phyloP scores from a whole-genome alignment of 2,329 filamentous ascomycete genomes.

The Nectriaceae sp. region DNA sequence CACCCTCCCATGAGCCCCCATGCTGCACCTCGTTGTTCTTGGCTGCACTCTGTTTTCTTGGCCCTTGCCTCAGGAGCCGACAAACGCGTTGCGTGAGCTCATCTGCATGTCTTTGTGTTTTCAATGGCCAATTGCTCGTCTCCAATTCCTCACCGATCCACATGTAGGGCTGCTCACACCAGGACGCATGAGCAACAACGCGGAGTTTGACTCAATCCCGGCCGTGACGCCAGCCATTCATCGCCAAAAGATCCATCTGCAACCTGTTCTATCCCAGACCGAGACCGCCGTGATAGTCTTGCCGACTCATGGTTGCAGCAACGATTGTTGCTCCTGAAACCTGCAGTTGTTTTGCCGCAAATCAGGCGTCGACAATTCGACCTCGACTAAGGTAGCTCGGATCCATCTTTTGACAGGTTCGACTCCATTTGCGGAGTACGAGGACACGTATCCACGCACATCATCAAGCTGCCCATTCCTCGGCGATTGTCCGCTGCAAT shows the following conservation, averaged over 20 bases:
- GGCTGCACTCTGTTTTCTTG: too few species aligned
- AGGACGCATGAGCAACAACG: slow-evolving; percentile 15
- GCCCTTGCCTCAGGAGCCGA: neutral
- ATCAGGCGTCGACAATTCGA: slow-evolving; percentile 6
- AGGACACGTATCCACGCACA: slow-evolving; percentile 24
- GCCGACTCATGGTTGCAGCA: slow-evolving; percentile 16
- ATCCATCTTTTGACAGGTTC: too few species aligned
- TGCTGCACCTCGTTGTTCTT: neutral
- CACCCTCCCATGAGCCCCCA: slow-evolving; percentile 4
- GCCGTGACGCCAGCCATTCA: neutral
- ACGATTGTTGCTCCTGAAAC: slow-evolving; percentile 14
- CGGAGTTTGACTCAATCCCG: slow-evolving; percentile 25
- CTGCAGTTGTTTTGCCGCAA: neutral
- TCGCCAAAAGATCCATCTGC: neutral
- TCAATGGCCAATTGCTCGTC: slow-evolving; percentile 18
- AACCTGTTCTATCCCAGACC: neutral
- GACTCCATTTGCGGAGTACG: too few species aligned
- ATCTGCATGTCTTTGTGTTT: slow-evolving; percentile 14
- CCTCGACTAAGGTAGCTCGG: slow-evolving; percentile 10
- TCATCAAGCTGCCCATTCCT: slow-evolving; percentile 5
- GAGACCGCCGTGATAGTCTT: neutral
- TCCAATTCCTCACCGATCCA: slow-evolving; percentile 21
- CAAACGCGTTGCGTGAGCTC: slow-evolving; percentile 9
- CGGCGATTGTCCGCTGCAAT: neutral
- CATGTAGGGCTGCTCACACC: slow-evolving; percentile 30